These are phyloP conservation scores for Penicillium simplicissimum DNA, from an alignment of 495 filamentous ascomycete genomes.

Conservation along the genomic window DNA sequence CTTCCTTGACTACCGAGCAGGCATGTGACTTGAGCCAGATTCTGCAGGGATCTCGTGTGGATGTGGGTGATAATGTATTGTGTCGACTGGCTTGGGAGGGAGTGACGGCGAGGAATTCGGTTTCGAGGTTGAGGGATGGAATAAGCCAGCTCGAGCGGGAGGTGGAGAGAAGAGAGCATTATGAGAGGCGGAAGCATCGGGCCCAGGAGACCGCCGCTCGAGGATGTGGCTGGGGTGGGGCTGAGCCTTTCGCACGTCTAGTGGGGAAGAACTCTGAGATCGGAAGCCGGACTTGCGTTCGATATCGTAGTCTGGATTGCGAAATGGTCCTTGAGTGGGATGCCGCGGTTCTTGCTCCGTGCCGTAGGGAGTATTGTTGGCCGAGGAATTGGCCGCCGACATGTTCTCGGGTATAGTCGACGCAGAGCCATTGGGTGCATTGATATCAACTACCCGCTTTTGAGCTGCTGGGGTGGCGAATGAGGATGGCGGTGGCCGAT, in stretches of 20 bases:
- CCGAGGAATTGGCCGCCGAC: conserved; percentile 48
- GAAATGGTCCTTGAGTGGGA: conserved; percentile 27
- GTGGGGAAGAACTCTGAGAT: conserved; percentile 46
- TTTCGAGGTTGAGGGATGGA: conserved; percentile 34
- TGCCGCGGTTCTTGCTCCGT: conserved; percentile 41
- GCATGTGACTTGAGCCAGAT: conserved; percentile 39
- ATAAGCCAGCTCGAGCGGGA: conserved; percentile 39
- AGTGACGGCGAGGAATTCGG: conserved; percentile 38
- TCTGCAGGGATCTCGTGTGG: conserved; percentile 31
- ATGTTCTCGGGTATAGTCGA: conserved; percentile 57
- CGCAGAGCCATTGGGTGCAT: conserved; percentile 56
- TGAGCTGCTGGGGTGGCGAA: conserved; percentile 55
- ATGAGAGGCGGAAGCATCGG: conserved; percentile 26
- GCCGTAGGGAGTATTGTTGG: conserved; percentile 48
- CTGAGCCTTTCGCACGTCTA: conserved; percentile 48
- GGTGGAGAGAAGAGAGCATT: conserved; percentile 43
- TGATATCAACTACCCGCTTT: conserved; percentile 52
- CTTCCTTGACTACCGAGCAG: conserved; percentile 29
- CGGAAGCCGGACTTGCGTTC: conserved; percentile 44
- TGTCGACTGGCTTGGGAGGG: conserved; percentile 36
- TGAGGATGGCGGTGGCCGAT: conserved; percentile 40
- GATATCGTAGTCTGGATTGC: conserved; percentile 40
- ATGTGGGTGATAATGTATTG: conserved; percentile 36
- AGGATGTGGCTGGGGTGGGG: conserved; percentile 27
- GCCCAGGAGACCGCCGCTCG: conserved; percentile 32